These are phyloP conservation scores for Phytophthora fragariae DNA, from an alignment of 352 stramenopile genomes.

Conservation along the genomic window DNA sequence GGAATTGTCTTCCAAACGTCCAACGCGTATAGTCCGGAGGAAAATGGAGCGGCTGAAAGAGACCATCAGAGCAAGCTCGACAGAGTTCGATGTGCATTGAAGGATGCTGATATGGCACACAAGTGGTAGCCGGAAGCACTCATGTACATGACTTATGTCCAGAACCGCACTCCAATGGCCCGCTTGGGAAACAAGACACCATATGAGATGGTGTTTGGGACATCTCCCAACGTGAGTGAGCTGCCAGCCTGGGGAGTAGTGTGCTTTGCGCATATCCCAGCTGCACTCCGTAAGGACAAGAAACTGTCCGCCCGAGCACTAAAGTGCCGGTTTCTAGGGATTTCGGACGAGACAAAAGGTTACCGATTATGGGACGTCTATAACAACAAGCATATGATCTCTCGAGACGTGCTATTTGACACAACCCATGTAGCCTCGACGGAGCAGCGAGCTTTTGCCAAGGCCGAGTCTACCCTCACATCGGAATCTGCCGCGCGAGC, in stretches of 20 bases:
- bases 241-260: no score
- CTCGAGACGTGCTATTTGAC: constrained; percentile 15
- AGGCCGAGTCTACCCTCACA: background rate
- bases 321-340: constrained; percentile 13
- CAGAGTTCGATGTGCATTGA: no score
- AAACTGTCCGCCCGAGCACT: background rate
- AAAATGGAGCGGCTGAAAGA: background rate
- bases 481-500: constrained; percentile 4
- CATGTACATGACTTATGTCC: no score
- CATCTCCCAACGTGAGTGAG: no score
- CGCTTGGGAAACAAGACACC: no score
- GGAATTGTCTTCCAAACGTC: background rate
- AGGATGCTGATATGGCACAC: background rate
- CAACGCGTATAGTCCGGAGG: background rate
- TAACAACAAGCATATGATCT: constrained; percentile 18
- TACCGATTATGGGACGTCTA: constrained; percentile 11
- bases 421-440: constrained; percentile 11
- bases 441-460: constrained; percentile 1
- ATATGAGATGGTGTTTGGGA: no score
- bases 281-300: no score
- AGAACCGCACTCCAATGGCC: no score
- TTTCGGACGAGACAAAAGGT: constrained; percentile 18
- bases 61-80: background rate
- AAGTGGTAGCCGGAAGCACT: no score
- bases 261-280: no score